These are phyloP conservation scores for Mycoemilia scoparia DNA, from an alignment of 192 early-diverging fungal species.

Conservation along the genomic window DNA sequence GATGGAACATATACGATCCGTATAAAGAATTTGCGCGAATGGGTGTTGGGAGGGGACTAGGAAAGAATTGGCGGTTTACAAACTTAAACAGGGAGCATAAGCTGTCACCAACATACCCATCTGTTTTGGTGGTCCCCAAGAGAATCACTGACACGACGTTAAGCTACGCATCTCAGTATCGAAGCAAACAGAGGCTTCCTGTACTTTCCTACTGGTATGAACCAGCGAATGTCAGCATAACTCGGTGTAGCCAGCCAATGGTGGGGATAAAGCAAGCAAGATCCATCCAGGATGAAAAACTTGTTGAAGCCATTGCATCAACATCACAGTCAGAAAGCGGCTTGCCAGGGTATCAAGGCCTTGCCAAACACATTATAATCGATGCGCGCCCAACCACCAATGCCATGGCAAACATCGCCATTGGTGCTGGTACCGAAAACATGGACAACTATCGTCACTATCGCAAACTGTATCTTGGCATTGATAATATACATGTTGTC, in stretches of 20 bases:
- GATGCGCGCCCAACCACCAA: conserved; percentile 93
- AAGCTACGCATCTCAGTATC: conserved; percentile 70
- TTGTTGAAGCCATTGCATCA: conserved; percentile 80
- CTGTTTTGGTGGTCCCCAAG: conserved; percentile 57
- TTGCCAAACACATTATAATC: conserved; percentile 68
- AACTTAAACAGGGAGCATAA: conserved; percentile 57
- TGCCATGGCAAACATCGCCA: conserved; percentile 76
- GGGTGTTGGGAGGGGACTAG: conserved; percentile 38
- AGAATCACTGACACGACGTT: conserved; percentile 81
- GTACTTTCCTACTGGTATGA: conserved; percentile 76
- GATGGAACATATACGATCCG: conserved; percentile 65
- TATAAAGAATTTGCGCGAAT: conserved; percentile 60
- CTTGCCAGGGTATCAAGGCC: conserved; percentile 25
- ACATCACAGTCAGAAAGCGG: conserved; percentile 28
- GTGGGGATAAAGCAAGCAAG: conserved; percentile 87
- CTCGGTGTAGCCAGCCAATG: conserved; percentile 87
- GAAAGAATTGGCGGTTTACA: conserved; percentile 56
- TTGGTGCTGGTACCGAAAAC: conserved; percentile 89
- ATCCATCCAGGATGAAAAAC: conserved; percentile 93
- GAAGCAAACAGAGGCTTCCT: conserved; percentile 81
- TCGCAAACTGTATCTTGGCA: conserved; percentile 72
- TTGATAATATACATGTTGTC: conserved; percentile 98
- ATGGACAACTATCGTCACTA: conserved; percentile 83
- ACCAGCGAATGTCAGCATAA: conserved; percentile 70
- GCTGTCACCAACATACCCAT: conserved; percentile 83